These are phyloP conservation scores for Pichia occidentalis DNA, from an alignment of 805 yeast genomes.

Conservation along the genomic window DNA sequence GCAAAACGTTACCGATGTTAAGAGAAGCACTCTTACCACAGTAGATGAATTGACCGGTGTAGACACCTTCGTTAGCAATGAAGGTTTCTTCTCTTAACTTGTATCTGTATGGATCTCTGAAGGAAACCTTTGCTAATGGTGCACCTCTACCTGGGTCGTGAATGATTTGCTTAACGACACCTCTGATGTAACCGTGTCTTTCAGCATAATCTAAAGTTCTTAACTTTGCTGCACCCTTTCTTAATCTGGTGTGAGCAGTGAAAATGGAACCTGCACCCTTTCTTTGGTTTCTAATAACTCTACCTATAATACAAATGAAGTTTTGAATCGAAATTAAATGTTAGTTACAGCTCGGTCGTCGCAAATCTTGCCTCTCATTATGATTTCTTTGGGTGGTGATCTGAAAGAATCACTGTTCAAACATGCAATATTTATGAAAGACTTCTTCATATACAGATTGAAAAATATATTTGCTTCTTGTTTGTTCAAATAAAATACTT, in stretches of 20 bases:
- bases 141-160: constrained; percentile 99
- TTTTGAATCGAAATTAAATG: too few species aligned
- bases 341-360: too few species aligned
- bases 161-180: constrained; percentile 96
- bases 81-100: constrained; percentile 96
- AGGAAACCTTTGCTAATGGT: constrained; percentile 97
- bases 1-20: constrained; percentile 95
- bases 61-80: constrained; percentile 99
- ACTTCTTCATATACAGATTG: too few species aligned
- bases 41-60: constrained; percentile 98
- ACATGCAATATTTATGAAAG: too few species aligned
- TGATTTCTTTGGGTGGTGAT: too few species aligned
- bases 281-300: constrained; percentile 99
- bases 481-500: too few species aligned
- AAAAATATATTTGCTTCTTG: too few species aligned
- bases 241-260: constrained; percentile 99
- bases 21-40: constrained; percentile 98
- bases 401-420: too few species aligned
- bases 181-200: constrained; percentile 99
- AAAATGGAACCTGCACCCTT: constrained; percentile 99
- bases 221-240: constrained; percentile 99
- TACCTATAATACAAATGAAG: constrained; percentile 49
- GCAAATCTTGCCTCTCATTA: too few species aligned
- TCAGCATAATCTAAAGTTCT: constrained; percentile 99
- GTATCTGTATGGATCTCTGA: constrained; percentile 99